Evolutionary conservation across 2,329 filamentous ascomycete species (phyloP).

Genomic region (Penicillium sp.): DNA sequence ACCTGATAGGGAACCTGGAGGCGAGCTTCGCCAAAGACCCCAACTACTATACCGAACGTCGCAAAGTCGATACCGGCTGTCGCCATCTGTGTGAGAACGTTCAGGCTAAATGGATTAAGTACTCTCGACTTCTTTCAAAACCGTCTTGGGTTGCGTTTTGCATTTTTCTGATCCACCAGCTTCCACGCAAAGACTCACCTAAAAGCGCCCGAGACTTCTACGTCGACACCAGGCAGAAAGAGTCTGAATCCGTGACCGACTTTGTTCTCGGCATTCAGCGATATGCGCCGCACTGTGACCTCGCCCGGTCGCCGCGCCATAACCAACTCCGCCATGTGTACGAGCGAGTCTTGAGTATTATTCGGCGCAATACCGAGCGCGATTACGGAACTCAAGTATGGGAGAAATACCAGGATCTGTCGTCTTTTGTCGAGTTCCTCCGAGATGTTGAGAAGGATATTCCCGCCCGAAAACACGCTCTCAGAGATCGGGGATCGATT

Average conservation of each 20-base stretch:
- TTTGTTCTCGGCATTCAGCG: constrained; percentile 5
- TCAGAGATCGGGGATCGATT: too few species aligned
- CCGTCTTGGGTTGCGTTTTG: constrained; percentile 7
- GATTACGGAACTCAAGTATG: too few species aligned
- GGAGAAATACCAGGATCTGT: too few species aligned
- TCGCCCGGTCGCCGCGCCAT: too few species aligned
- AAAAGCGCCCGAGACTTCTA: constrained; percentile 4
- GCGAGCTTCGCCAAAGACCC: constrained; percentile 6
- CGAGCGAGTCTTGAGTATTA: too few species aligned
- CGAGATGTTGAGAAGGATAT: too few species aligned
- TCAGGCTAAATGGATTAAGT: constrained; percentile 1
- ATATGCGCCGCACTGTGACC: too few species aligned
- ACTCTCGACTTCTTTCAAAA: background rate
- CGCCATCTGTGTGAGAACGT: background rate
- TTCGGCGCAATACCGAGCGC: too few species aligned
- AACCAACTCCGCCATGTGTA: too few species aligned
- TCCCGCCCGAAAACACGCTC: too few species aligned
- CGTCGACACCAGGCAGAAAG: constrained; percentile 2
- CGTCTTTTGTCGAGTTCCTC: too few species aligned
- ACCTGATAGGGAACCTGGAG: constrained; percentile 7
- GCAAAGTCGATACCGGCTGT: constrained; percentile 5
- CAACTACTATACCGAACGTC: constrained; percentile 2
- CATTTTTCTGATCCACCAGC: constrained; percentile 10
- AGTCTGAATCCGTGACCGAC: constrained; percentile 4
- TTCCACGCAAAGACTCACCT: background rate